These are phyloP conservation scores for Chondrus crispus DNA, from an alignment of 23 red algal species.

Conservation along the genomic window DNA sequence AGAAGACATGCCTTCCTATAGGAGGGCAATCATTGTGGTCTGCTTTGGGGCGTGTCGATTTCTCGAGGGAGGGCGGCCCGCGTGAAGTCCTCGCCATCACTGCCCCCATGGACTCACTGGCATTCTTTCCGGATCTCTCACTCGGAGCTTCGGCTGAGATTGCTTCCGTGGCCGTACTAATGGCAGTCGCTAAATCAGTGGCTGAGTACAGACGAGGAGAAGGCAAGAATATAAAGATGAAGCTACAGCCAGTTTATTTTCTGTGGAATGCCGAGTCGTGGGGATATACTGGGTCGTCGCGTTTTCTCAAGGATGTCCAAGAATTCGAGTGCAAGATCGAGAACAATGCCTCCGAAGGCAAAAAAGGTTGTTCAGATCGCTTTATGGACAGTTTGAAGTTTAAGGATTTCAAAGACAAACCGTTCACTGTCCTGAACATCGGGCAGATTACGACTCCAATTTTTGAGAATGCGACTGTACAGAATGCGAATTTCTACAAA, in stretches of 20 bases:
- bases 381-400: constrained; percentile 63
- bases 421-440: constrained; percentile 22
- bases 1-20: constrained; percentile 64
- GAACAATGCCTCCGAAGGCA: neutral
- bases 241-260: constrained; percentile 52
- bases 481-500: neutral
- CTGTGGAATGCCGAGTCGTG: constrained; percentile 48
- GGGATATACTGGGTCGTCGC: constrained; percentile 60
- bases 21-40: constrained; percentile 70
- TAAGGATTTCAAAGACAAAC: constrained; percentile 6
- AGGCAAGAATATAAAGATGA: neutral
- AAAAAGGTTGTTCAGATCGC: constrained; percentile 29
- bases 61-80: neutral
- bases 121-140: constrained; percentile 61
- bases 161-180: constrained; percentile 39
- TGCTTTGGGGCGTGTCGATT: constrained; percentile 4
- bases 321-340: constrained; percentile 58
- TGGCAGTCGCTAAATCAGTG: constrained; percentile 62
- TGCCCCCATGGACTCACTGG: constrained; percentile 66
- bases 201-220: constrained; percentile 12
- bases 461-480: neutral
- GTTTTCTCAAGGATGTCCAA: constrained; percentile 61
- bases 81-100: constrained; percentile 41
- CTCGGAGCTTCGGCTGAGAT: constrained; percentile 67
- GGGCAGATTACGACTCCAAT: constrained; percentile 30